phyloP scores from a whole-genome alignment of 2,329 filamentous ascomycete genomes.

The Capronia americana region DNA sequence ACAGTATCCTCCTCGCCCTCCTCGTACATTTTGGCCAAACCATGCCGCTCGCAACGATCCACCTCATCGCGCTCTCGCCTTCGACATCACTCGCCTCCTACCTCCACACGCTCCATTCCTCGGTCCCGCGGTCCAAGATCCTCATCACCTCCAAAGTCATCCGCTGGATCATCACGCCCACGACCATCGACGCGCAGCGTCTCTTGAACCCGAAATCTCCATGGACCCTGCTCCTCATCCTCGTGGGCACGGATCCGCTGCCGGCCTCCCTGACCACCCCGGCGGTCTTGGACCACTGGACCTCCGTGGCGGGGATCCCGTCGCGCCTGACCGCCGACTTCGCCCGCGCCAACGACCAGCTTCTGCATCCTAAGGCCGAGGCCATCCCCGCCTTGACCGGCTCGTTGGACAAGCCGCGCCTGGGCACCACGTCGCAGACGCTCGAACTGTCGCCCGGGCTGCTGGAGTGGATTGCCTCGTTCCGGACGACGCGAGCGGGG shows the following conservation, averaged over 20 bases:
- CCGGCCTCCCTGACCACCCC: slow-evolving; percentile 33
- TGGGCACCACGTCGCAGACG: slow-evolving; percentile 52
- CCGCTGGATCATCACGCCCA: slow-evolving; percentile 47
- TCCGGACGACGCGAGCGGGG: slow-evolving; percentile 42
- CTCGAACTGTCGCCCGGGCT: slow-evolving; percentile 63
- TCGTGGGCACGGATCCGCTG: slow-evolving; percentile 41
- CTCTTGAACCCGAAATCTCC: slow-evolving; percentile 40
- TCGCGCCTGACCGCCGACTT: slow-evolving; percentile 45
- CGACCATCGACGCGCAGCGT: slow-evolving; percentile 42
- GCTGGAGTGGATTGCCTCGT: slow-evolving; percentile 55
- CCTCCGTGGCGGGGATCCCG: slow-evolving; percentile 45
- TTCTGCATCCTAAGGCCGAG: slow-evolving; percentile 29
- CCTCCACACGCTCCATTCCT: slow-evolving; percentile 41
- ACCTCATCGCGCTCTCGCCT: slow-evolving; percentile 44
- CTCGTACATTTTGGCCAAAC: not conserved
- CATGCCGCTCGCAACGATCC: slow-evolving; percentile 48
- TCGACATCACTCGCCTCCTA: slow-evolving; percentile 40
- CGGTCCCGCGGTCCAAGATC: slow-evolving; percentile 36
- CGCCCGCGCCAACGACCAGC: slow-evolving; percentile 27
- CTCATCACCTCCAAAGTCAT: slow-evolving; percentile 48
- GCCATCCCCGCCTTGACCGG: slow-evolving; percentile 46
- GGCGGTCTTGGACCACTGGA: slow-evolving; percentile 42
- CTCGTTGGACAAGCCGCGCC: slow-evolving; percentile 42
- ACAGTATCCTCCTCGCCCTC: not conserved
- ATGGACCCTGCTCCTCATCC: slow-evolving; percentile 49